phyloP scores from a whole-genome alignment of 768 basidiomycete genomes.

The Tylopilus felleus region DNA sequence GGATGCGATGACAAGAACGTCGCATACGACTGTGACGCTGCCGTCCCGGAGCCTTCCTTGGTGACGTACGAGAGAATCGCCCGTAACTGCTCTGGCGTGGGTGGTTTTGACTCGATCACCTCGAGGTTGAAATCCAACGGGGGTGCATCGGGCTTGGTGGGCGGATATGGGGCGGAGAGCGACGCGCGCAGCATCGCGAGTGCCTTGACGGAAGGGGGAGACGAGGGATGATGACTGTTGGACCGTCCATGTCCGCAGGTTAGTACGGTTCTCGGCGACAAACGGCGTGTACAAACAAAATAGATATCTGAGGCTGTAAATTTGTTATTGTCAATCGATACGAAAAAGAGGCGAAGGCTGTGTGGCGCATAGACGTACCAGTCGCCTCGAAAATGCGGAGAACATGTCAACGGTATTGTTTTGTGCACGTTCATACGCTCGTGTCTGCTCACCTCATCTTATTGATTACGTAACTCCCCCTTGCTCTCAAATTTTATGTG shows the following conservation, averaged over 20 bases:
- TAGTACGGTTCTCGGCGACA: constrained; percentile 9
- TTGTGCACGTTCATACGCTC: neutral
- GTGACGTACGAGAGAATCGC: constrained; percentile 62
- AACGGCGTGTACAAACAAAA: constrained; percentile 47
- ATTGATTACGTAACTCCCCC: neutral
- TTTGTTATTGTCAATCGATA: neutral
- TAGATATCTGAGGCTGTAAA: constrained; percentile 57
- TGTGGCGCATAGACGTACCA: constrained; percentile 25
- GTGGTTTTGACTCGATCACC: constrained; percentile 60
- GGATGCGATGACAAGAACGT: constrained; percentile 65
- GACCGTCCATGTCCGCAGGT: neutral
- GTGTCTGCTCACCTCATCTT: neutral
- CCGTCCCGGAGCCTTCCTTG: constrained; percentile 25
- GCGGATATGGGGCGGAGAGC: constrained; percentile 60
- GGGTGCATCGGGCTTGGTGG: constrained; percentile 38
- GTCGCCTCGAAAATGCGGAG: constrained; percentile 35
- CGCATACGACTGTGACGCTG: constrained; percentile 26
- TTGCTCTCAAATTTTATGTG: neutral
- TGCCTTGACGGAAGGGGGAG: constrained; percentile 62
- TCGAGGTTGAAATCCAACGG: constrained; percentile 71
- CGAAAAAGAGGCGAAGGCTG: neutral
- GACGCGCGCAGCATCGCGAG: constrained; percentile 58
- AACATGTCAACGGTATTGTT: constrained; percentile 26
- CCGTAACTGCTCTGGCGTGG: constrained; percentile 64
- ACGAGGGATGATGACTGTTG: constrained; percentile 59